Base-by-base conservation (phyloP, 192 early-diverging fungal genomes). In the Bifiguratus adelaidae region DNA sequence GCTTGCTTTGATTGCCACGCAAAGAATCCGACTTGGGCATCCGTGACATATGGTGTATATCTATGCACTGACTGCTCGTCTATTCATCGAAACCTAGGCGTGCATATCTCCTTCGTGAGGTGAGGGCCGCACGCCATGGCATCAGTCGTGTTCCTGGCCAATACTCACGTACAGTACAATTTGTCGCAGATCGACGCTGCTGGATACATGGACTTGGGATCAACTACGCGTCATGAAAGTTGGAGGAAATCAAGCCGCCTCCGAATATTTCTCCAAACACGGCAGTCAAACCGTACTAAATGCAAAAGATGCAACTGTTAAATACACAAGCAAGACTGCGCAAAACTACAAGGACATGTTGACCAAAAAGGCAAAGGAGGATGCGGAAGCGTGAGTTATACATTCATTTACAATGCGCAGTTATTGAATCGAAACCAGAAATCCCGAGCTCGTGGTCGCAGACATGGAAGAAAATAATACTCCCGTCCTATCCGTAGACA, bases 71-170 rank as follows among this genome's bases (percentile, higher is more conserved):
- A 99, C 51, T 99, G 95, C 61, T 91, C 92, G 9, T 80, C 91
- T 3, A 87, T 89, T 19, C 95, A 99, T 56, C 78, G 95, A 49
- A 93, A 92, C 54, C 80, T 99, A 63, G 95, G 95, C 30, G 95
- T 97, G 8, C 95, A 99, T 53, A 90, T 97, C 41, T 86, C 83
- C 8, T 97, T 97, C 81, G 95, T 97, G 7, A 73, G 95, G 85
- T 90, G 67, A 25, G 59, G 27, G 13, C 4, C 24, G 38, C 33
- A 11, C 11, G 13, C 25, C 22, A 2, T 25, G 8, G 27, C 3
- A 27, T 46, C 5, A 30, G 1, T 21, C 19, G n/a, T 33, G 21
- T 27, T 19, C 7, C 33, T 23, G 22, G 18, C 23, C 40, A 34
- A 13, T 47, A 8, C 24, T 34, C 8, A 46, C 30, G 23, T 16